These are phyloP conservation scores for Hymenoscyphus fructigenus DNA, from an alignment of 2,329 filamentous ascomycete species.

Conservation along the genomic window DNA sequence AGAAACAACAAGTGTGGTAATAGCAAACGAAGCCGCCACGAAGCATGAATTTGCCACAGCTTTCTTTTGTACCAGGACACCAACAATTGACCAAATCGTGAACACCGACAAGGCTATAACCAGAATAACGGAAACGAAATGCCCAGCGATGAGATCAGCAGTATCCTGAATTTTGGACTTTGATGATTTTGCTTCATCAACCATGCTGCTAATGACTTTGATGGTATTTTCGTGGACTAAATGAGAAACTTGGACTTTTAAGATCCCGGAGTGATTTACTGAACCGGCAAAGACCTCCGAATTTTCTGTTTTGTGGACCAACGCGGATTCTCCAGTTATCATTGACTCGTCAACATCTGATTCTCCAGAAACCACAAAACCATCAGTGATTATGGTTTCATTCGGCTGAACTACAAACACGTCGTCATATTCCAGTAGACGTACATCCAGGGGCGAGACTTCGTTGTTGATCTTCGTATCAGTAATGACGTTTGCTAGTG, in stretches of 20 bases:
- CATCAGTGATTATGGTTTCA: conserved; percentile 64
- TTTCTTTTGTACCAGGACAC: conserved; percentile 42
- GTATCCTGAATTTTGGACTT: conserved; percentile 69
- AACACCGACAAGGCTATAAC: conserved; percentile 58
- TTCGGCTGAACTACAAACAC: conserved; percentile 63
- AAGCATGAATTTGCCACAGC: conserved; percentile 52
- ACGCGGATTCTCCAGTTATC: conserved; percentile 69
- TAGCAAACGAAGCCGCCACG: conserved; percentile 67
- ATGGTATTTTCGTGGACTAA: conserved; percentile 74
- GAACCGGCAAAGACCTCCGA: conserved; percentile 65
- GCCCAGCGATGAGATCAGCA: conserved; percentile 65
- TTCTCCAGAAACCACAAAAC: conserved; percentile 58
- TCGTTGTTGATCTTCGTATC: conserved; percentile 39
- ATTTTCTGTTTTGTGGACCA: conserved; percentile 56
- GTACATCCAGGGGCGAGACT: conserved; percentile 57
- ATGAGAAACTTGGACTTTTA: conserved; percentile 59
- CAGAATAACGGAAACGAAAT: conserved; percentile 68
- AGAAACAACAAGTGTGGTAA: conserved; percentile 67
- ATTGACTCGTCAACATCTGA: conserved; percentile 75
- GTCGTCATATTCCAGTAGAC: conserved; percentile 71
- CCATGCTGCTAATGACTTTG: conserved; percentile 64
- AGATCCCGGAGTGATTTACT: conserved; percentile 62
- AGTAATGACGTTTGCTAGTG: conserved; percentile 52
- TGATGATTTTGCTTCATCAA: conserved; percentile 66
- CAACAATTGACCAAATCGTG: conserved; percentile 62